A percentile compares a stretch with the other conserved stretches of the same genome.
These are phyloP conservation scores for Leptodermis oblonga DNA, from an alignment of 257 asterid genomes.

Conservation along the genomic window DNA sequence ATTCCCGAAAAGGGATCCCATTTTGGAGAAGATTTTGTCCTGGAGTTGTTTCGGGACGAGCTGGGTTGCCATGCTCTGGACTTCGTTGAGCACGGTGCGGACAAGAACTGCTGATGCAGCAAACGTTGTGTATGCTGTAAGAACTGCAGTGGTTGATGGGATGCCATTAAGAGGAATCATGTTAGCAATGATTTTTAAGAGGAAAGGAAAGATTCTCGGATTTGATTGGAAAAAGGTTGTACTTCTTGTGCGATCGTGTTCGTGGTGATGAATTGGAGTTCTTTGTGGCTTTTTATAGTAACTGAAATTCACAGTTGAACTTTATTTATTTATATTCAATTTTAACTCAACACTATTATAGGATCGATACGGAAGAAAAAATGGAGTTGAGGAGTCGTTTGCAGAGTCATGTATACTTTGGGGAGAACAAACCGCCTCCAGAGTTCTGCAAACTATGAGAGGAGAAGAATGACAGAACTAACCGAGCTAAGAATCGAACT, in stretches of 20 bases:
- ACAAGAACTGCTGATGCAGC: conserved; percentile 21
- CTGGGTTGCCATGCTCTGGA: conserved; percentile 22
- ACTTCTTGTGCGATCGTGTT: not conserved
- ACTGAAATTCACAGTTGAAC: not conserved
- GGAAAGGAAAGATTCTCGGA: not conserved
- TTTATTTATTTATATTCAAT: too few species aligned
- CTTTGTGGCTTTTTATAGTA: not conserved
- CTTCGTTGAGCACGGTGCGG: conserved; percentile 21
- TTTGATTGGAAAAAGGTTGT: not conserved
- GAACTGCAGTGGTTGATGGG: conserved; percentile 21
- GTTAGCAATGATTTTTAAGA: not conserved
- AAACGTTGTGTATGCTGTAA: conserved; percentile 25
- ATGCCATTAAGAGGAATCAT: conserved; percentile 22
- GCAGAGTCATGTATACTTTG: too few species aligned
- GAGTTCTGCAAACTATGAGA: too few species aligned
- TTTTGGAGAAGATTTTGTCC: conserved; percentile 21
- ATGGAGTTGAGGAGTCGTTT: too few species aligned
- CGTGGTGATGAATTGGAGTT: too few species aligned
- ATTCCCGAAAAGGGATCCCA: conserved; percentile 24
- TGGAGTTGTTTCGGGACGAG: conserved; percentile 22
- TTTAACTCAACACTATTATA: too few species aligned
- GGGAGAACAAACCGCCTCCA: too few species aligned
- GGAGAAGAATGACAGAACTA: too few species aligned
- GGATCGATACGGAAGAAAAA: too few species aligned
- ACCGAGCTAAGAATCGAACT: too few species aligned